These are phyloP conservation scores for Plasmodium reichenowi DNA, from an alignment of 169 alveolate species.

Conservation along the genomic window DNA sequence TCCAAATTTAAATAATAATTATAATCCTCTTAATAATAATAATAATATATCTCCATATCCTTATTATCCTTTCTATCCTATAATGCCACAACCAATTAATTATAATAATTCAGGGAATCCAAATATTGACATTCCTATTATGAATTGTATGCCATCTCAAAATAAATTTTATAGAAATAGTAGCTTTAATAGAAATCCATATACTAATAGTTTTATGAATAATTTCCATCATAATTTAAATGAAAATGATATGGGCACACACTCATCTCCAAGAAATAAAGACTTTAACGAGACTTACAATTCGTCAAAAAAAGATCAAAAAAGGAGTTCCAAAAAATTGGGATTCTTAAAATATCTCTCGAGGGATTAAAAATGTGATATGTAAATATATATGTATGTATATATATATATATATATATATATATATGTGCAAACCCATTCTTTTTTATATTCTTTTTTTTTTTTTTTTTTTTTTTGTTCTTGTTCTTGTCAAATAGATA, in stretches of 20 bases:
- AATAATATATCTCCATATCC: conserved; percentile 27
- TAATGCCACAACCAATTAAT: conserved; percentile 24
- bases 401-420: background rate
- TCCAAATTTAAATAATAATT: conserved; percentile 8
- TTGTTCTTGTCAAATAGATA: background rate
- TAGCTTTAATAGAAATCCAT: conserved; percentile 16
- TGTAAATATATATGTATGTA: background rate
- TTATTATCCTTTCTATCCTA: conserved; percentile 37
- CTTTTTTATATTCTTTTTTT: no score
- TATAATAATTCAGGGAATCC: conserved; percentile 22
- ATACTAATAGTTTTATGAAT: background rate
- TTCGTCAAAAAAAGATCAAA: conserved; percentile 18
- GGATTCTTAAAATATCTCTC: conserved; percentile 63
- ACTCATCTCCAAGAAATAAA: conserved; percentile 30
- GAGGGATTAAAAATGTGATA: conserved; percentile 20
- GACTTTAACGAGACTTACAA: conserved; percentile 30
- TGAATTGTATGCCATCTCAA: conserved; percentile 10
- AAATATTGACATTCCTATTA: conserved; percentile 15
- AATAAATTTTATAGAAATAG: conserved; percentile 21
- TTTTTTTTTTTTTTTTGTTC: no score
- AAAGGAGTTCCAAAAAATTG: conserved; percentile 28
- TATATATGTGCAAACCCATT: background rate
- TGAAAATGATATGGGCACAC: conserved; percentile 11
- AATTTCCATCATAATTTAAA: conserved; percentile 7
- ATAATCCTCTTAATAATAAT: conserved; percentile 2